A percentile compares a stretch with the other conserved stretches of the same genome.
Conservation (phyloP, 116 monocot genomes). For the Zostera marina region DNA sequence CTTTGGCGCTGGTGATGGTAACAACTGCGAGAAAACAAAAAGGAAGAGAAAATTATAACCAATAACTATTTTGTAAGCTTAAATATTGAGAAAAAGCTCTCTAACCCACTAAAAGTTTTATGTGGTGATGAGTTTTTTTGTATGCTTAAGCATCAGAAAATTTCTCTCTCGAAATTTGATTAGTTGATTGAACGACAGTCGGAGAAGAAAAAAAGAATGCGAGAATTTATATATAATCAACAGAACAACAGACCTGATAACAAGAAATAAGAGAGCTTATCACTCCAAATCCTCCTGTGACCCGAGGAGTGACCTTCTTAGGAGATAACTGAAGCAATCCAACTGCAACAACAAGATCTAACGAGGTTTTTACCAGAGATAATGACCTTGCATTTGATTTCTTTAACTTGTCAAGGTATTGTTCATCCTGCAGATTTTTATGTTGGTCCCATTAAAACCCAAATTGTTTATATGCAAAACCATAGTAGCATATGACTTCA, state of each 20-base stretch:
- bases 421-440: constrained; percentile 38
- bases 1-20: no score
- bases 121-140: no score
- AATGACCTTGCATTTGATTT: constrained; percentile 67
- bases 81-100: no score
- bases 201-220: neutral
- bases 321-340: constrained; percentile 89
- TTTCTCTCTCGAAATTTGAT: no score
- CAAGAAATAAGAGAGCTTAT: constrained; percentile 78
- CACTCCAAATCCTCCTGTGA: constrained; percentile 72
- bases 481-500: neutral
- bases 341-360: constrained; percentile 83
- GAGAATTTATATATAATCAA: neutral
- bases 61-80: no score
- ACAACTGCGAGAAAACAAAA: no score
- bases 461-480: no score
- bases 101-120: no score
- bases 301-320: constrained; percentile 72
- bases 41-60: no score
- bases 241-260: constrained; percentile 52
- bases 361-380: constrained; percentile 59
- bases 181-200: no score
- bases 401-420: constrained; percentile 42
- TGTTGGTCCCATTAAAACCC: no score
- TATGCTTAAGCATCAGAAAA: no score